These are phyloP conservation scores for Nakazawaea siamensis DNA, from an alignment of 805 yeast genomes.

Conservation along the genomic window DNA sequence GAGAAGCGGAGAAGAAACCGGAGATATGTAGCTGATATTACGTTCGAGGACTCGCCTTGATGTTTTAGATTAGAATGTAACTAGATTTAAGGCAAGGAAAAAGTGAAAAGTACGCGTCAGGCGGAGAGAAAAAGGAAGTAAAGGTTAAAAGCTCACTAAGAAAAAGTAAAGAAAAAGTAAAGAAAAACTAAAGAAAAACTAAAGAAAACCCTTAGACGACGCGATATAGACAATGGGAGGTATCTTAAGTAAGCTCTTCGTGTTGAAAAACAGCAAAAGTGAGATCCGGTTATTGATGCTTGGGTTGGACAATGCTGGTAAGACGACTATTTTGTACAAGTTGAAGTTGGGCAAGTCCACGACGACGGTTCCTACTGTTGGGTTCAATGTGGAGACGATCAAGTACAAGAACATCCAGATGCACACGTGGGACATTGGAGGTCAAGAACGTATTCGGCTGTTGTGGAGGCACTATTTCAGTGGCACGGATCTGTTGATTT, in stretches of 20 bases:
- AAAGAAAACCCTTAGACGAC: no score
- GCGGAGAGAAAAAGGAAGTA: no score
- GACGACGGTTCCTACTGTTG: conserved; percentile 87
- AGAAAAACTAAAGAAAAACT: neutral
- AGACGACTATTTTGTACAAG: conserved; percentile 80
- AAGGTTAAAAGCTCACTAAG: neutral
- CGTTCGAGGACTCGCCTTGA: no score
- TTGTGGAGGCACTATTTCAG: conserved; percentile 95
- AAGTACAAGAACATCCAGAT: conserved; percentile 74
- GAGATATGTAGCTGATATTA: no score
- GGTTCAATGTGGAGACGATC: conserved; percentile 86
- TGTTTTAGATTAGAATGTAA: no score
- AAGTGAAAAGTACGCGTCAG: no score
- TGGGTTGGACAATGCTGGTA: conserved; percentile 91
- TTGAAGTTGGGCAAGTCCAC: conserved; percentile 67
- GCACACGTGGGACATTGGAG: conserved; percentile 95
- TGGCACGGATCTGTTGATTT: conserved; percentile 86
- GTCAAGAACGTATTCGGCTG: conserved; percentile 87
- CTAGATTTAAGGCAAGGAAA: no score
- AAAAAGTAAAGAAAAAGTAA: neutral
- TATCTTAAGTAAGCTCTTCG: conserved; percentile 4
- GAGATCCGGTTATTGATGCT: conserved; percentile 67
- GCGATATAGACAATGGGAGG: no score
- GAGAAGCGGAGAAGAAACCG: no score
- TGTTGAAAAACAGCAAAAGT: conserved; percentile 1